Base-by-base conservation (phyloP, 495 filamentous ascomycete species). In the Hypoxylon lenormandii region DNA sequence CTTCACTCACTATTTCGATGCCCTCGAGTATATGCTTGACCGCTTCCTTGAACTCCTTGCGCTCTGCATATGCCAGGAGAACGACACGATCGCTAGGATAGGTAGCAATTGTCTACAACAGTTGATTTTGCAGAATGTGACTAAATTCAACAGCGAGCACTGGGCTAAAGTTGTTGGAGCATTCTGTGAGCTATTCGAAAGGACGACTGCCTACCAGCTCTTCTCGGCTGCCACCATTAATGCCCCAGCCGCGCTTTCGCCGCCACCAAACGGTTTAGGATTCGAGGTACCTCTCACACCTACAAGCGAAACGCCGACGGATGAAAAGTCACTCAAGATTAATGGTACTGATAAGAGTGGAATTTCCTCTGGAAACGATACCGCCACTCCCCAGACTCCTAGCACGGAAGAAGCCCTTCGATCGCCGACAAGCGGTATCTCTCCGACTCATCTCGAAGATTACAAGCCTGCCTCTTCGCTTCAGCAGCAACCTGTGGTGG, bases 91-190 rank as follows among this genome's bases (percentile, higher is more conserved):
- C 54, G 95, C 95, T 5, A 86, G 96, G 42, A 99, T 99, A 72
- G 95, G 95, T 52, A 97, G 94, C 80, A 98, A 97, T 73, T 99
- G 95, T 71, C 79, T 99, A 47, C 95, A 99, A 75, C 94, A 97
- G 72, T 80, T 99, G 33, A 98, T 99, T 61, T 77, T 98, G 46
- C 93, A 97, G 72, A 97, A 97, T 66, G 95, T 99, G 13, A 87
- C 86, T 18, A 97, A 97, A 72, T 97, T 99, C 75, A 84, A 82
- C 37, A 83, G 88, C 19, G 85, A 91, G 51, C 96, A 99, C 73
- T 99, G 95, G 95, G 82, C 87, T 33, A 91, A 97, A 80, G 91
- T 98, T 60, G 96, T 99, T 13, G 90, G 91, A 4, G 90, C 94
- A 4, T 99, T 99, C 69, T 93, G 97, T 52, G 92, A 97, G 73